Base-by-base conservation (phyloP, 2,329 filamentous ascomycete species). In the Colletotrichum falcatum region DNA sequence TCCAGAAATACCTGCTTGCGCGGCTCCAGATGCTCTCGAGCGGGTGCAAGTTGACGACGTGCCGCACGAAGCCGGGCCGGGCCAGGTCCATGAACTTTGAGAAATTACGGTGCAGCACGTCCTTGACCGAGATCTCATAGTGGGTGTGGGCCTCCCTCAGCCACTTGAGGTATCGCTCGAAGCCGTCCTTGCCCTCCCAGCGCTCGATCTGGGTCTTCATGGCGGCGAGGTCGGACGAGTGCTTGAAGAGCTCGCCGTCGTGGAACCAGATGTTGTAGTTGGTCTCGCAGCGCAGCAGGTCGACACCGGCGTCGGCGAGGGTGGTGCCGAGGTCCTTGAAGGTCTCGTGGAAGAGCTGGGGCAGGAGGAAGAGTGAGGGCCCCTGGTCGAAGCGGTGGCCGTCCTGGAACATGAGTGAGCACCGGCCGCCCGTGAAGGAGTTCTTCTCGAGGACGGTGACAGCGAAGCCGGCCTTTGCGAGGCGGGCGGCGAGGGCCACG, bases 391-490 rank as follows among this genome's bases (percentile, higher is more conserved):
- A 94, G 67, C 92, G 88, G 78, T 90, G 89, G 65, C 87, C 89
- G 58, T 87, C 81, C 69, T 87, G 82, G 62, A 87, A 82, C 46
- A 94, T 85, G 33, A 94, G 80, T 54, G 88, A 91, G 80, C 91
- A 94, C 65, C 92, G 84, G 5, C 92, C 92, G 55, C 92, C 92
- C 0, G 89, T 90, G 77, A 92, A 92, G 66, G 82, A 82, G 76
- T 94, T 94, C 83, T 94, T 94, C 79, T 94, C 92, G n/a, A 94
- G 81, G 1, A 94, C 90, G 0, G 91, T 94, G n/a, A 94, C 92
- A 42, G 85, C 78, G 78, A 91, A 90, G 48, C 92, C 92, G 2
- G 91, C 87, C 76, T 90, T 91, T 60, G 91, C 90, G 14, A 94
- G 87, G 55, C 92, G 88, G 2, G 92, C 91, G 66, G 92, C 90